These are phyloP conservation scores for Nicotiana sylvestris DNA, from an alignment of 257 asterid genomes.

Conservation along the genomic window DNA sequence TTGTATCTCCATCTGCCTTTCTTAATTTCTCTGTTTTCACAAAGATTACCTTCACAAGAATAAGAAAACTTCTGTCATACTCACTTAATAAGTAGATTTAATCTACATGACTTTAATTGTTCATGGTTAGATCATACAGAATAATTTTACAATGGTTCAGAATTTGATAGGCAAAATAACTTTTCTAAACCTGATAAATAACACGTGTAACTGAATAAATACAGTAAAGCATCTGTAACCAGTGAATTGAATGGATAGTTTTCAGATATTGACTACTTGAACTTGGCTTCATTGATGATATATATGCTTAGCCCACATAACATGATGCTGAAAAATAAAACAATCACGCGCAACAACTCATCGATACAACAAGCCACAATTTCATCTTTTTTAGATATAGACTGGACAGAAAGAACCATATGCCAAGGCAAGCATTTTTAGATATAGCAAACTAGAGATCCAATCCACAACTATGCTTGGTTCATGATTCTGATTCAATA, in stretches of 20 bases:
- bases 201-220: conserved; percentile 16
- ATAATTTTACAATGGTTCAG: no score
- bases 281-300: conserved; percentile 20
- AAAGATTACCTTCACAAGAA: no score
- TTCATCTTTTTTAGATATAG: conserved; percentile 17
- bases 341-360: conserved; percentile 15
- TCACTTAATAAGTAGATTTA: no score
- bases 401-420: conserved; percentile 7
- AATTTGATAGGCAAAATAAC: no score
- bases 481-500: neutral
- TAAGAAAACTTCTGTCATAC: no score
- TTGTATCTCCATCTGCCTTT: no score
- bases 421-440: conserved; percentile 18
- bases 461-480: conserved; percentile 40
- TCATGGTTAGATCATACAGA: no score
- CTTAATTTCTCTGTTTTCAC: no score
- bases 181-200: no score
- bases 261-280: conserved; percentile 20
- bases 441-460: conserved; percentile 18
- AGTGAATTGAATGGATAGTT: conserved; percentile 12
- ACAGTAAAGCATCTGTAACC: conserved; percentile 14
- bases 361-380: conserved; percentile 15
- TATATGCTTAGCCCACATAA: conserved; percentile 16
- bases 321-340: conserved; percentile 18
- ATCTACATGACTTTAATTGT: no score